Percentiles rank a stretch among this genome's conserved stretches.
phyloP scores from a whole-genome alignment of 768 basidiomycete genomes.

The Calocera viscosa region DNA sequence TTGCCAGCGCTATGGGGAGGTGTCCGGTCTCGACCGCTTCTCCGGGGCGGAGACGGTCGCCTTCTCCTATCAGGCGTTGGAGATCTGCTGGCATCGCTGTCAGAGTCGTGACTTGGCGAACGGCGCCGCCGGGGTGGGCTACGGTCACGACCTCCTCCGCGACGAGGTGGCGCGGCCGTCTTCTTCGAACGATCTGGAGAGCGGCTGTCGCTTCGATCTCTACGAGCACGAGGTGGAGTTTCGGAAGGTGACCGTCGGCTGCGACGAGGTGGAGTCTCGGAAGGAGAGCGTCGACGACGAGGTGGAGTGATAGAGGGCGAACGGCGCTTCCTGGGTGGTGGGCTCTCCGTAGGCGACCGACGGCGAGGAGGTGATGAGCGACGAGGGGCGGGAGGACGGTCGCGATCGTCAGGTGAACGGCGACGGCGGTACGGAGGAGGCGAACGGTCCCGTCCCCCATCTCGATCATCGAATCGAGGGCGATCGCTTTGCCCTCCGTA shows the following conservation, averaged over 20 bases:
- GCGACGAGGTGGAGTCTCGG: constrained; percentile 22
- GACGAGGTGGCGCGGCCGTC: constrained; percentile 17
- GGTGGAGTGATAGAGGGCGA: constrained; percentile 19
- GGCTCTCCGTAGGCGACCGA: constrained; percentile 10
- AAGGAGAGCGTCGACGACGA: constrained; percentile 35
- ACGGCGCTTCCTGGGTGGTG: constrained; percentile 6
- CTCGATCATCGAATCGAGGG: not conserved
- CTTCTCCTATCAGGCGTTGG: constrained; percentile 14
- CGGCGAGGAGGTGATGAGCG: constrained; percentile 11
- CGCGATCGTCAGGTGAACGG: constrained; percentile 10
- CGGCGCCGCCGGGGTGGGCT: constrained; percentile 36
- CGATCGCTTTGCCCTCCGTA: constrained; percentile 16
- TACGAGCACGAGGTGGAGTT: constrained; percentile 36
- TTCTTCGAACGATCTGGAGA: constrained; percentile 26
- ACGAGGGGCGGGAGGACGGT: not conserved
- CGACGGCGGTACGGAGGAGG: constrained; percentile 9
- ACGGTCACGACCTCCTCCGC: constrained; percentile 35
- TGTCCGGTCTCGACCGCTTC: not conserved
- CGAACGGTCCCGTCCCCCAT: not conserved
- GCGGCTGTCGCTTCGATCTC: not conserved
- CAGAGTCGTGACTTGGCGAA: not conserved
- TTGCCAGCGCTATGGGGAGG: not conserved
- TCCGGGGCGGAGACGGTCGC: constrained; percentile 9
- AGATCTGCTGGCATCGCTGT: not conserved
- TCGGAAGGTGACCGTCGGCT: constrained; percentile 38